phyloP scores from a whole-genome alignment of 495 filamentous ascomycete species.

The Aspergillus wentii region DNA sequence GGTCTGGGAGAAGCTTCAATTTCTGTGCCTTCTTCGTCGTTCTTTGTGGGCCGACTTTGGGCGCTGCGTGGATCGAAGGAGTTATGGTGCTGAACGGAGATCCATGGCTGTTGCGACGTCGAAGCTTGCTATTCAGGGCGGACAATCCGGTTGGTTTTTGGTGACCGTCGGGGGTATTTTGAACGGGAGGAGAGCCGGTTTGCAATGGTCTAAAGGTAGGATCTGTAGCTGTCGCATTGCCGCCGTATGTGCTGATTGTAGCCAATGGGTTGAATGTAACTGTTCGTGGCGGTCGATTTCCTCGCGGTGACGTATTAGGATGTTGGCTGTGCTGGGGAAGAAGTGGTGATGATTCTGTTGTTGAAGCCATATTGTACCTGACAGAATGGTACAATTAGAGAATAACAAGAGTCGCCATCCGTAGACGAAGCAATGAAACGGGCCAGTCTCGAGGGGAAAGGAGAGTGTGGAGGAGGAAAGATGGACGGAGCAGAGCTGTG shows the following conservation, averaged over 20 bases:
- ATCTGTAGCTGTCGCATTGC: conserved; percentile 36
- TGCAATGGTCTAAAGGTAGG: conserved; percentile 40
- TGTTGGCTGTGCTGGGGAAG: conserved; percentile 35
- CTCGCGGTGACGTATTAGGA: conserved; percentile 36
- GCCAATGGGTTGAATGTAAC: conserved; percentile 69
- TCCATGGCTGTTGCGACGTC: conserved; percentile 77
- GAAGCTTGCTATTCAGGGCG: conserved; percentile 79
- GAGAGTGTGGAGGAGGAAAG: conserved; percentile 8
- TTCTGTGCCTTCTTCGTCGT: conserved; percentile 96
- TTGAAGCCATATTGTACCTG: conserved; percentile 31
- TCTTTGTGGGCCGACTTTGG: conserved; percentile 91
- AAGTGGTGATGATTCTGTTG: conserved; percentile 43
- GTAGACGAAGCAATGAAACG: conserved; percentile 3
- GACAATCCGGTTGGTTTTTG: conserved; percentile 54
- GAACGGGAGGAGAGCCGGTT: conserved; percentile 31
- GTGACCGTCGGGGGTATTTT: conserved; percentile 24
- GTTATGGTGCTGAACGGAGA: conserved; percentile 46
- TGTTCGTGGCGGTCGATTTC: conserved; percentile 45
- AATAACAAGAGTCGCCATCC: no score
- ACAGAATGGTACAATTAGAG: no score
- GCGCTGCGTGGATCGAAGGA: conserved; percentile 38
- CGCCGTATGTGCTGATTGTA: conserved; percentile 52
- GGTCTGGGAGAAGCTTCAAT: conserved; percentile 88
- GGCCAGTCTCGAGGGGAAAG: neutral
- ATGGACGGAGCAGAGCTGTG: conserved; percentile 7